These are phyloP conservation scores for Linnemannia exigua DNA, from an alignment of 192 early-diverging fungal genomes.

Conservation along the genomic window DNA sequence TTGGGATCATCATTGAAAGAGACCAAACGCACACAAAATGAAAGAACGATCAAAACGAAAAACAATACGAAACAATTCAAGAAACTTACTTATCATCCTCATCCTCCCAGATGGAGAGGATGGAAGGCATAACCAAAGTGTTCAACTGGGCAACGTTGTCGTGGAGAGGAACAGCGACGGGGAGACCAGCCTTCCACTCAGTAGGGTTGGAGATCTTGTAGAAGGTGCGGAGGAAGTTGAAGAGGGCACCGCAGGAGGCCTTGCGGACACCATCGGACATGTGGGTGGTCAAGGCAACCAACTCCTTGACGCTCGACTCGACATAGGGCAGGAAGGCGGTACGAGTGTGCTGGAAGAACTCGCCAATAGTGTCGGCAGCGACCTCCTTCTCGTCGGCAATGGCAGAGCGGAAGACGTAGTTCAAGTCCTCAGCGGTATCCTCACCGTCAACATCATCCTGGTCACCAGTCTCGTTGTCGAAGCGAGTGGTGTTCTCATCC, in stretches of 20 bases:
- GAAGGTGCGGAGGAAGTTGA: constrained; percentile 84
- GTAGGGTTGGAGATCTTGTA: constrained; percentile 76
- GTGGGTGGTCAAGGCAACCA: constrained; percentile 79
- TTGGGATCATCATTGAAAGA: constrained; percentile 43
- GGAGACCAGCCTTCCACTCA: constrained; percentile 82
- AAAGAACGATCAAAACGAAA: not conserved
- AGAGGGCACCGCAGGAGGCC: constrained; percentile 77
- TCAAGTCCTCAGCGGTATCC: constrained; percentile 66
- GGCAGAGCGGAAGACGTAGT: constrained; percentile 78
- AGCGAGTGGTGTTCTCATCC: constrained; percentile 70
- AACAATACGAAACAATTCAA: constrained; percentile 1
- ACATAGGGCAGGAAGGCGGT: constrained; percentile 89
- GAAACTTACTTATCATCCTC: constrained; percentile 82
- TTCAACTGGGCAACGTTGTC: constrained; percentile 82
- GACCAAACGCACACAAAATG: no score
- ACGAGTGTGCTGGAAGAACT: constrained; percentile 85
- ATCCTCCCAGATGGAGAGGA: constrained; percentile 81
- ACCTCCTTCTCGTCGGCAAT: constrained; percentile 95
- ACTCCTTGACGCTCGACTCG: constrained; percentile 76
- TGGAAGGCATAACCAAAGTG: constrained; percentile 75
- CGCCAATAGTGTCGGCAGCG: constrained; percentile 89
- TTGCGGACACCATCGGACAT: constrained; percentile 89
- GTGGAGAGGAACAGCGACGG: constrained; percentile 76
- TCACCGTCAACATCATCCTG: constrained; percentile 61
- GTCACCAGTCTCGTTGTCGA: constrained; percentile 49